Conservation (phyloP, 1,139 yeast genomes). For the Pichia sp. region DNA sequence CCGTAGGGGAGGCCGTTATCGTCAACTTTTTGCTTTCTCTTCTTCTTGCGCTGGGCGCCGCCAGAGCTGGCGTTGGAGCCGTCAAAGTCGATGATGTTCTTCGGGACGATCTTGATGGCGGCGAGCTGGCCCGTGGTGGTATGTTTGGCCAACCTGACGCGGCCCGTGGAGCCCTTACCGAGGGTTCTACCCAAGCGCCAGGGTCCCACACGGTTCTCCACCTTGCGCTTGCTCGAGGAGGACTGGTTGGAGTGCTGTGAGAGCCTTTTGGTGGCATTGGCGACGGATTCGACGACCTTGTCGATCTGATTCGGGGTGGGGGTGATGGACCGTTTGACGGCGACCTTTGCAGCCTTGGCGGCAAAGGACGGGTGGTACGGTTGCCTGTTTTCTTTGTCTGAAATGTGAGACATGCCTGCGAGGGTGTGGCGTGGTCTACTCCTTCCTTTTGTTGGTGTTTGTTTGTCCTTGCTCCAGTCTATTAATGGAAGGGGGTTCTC, state of each 20-base stretch:
- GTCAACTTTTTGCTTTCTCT: conserved; percentile 14
- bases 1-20: conserved; percentile 63
- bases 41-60: conserved; percentile 13
- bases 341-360: conserved; percentile 26
- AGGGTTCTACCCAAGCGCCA: conserved; percentile 77
- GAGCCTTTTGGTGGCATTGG: conserved; percentile 54
- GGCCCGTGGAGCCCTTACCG: conserved; percentile 80
- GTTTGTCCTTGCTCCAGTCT: neutral
- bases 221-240: conserved; percentile 45
- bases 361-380: conserved; percentile 22
- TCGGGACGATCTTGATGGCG: conserved; percentile 78
- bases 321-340: conserved; percentile 15
- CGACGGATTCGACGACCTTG: conserved; percentile 40
- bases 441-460: neutral
- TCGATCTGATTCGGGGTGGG: conserved; percentile 27
- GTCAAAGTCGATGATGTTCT: conserved; percentile 35
- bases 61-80: neutral
- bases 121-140: conserved; percentile 67
- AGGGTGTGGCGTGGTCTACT: neutral
- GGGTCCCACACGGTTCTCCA: conserved; percentile 66
- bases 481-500: neutral
- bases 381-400: conserved; percentile 13
- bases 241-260: conserved; percentile 51
- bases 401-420: neutral
- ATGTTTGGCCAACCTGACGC: conserved; percentile 72